Base-by-base conservation (phyloP, 1,139 yeast species). In the Taiozyma sp. region DNA sequence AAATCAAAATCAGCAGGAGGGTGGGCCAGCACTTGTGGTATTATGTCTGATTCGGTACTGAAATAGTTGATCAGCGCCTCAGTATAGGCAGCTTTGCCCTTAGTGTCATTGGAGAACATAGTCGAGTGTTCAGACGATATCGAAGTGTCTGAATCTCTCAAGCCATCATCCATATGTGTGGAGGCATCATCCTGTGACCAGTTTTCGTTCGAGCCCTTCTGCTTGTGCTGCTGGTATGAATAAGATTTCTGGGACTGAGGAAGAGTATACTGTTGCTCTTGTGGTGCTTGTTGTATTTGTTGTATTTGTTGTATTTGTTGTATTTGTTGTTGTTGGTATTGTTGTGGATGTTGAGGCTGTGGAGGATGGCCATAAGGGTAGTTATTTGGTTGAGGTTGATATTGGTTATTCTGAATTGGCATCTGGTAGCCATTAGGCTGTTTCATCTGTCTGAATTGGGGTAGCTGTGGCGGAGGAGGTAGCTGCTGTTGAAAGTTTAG, bases 1-100 rank as follows among this genome's bases (percentile, higher is more conserved):
- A 90, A 82, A 61, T 89, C 85, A 61, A 89, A 86, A 58, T 88
- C 89, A 22, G 75, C 72, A 0, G 97, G 96, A 2, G 95, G 91
- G 55, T 81, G 77, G 48, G 80, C 75, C 42, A 91, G 69, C 56
- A 85, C 85, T 46, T 79, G 78, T 1, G 97, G 96, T 47, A 91
- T 78, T n/a, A 80, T 77, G 29, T 81, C 78, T 53, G 80, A 79
- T 55, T 87, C 95, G 44, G 86, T 86, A 53, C 88, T 77, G 71
- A 87, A 82, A 67, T 83, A 84, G 29, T 71, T 73, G 46, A 83
- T 69, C 47, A 83, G 63, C 52, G 77, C 80, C 29, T 83, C 78
- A 0, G 86, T 78, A 52, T 85, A 83, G 13, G 58, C 45, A 4
- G 62, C 58, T 45, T 65, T 60, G 1, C 47, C 52, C n/a, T 47